phyloP scores from a whole-genome alignment of 73 alveolate species.

The Paramecium sonneborni region DNA sequence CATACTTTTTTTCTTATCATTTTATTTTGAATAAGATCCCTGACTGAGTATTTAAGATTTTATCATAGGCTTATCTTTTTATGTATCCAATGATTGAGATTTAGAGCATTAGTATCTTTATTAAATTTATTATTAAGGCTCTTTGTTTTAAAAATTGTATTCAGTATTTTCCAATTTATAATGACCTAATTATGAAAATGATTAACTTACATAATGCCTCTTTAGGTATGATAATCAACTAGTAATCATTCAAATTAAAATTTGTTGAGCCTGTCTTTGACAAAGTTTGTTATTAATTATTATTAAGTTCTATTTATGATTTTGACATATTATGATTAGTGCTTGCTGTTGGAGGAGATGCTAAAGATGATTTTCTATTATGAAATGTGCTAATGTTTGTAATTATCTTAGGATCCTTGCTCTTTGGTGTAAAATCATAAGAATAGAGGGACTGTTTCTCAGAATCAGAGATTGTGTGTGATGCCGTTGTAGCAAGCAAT shows the following conservation, averaged over 20 bases:
- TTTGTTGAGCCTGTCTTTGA: slow-evolving; percentile 27
- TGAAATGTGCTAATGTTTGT: not conserved
- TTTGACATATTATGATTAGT: not conserved
- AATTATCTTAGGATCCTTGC: not conserved
- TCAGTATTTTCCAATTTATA: not conserved
- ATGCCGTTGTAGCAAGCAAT: not conserved
- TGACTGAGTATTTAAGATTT: slow-evolving; percentile 6
- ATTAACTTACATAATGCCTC: not conserved
- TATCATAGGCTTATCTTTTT: not conserved
- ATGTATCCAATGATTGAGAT: not conserved
- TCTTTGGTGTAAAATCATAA: not conserved
- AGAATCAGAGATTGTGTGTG: not conserved
- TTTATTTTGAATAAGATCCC: not conserved
- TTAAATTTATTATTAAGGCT: not conserved
- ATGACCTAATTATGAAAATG: not conserved
- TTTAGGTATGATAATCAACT: not conserved
- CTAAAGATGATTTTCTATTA: slow-evolving; percentile 12
- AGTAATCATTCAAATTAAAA: slow-evolving; percentile 12
- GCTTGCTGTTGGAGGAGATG: not conserved
- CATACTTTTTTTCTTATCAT: not conserved
- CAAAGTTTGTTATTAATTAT: not conserved
- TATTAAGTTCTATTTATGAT: not conserved
- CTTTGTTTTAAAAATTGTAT: not conserved
- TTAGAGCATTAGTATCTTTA: not conserved
- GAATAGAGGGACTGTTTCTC: not conserved